Percentiles rank a stretch among this genome's conserved stretches.
Conservation (phyloP, 768 basidiomycete genomes). For the Lentinula boryana region DNA sequence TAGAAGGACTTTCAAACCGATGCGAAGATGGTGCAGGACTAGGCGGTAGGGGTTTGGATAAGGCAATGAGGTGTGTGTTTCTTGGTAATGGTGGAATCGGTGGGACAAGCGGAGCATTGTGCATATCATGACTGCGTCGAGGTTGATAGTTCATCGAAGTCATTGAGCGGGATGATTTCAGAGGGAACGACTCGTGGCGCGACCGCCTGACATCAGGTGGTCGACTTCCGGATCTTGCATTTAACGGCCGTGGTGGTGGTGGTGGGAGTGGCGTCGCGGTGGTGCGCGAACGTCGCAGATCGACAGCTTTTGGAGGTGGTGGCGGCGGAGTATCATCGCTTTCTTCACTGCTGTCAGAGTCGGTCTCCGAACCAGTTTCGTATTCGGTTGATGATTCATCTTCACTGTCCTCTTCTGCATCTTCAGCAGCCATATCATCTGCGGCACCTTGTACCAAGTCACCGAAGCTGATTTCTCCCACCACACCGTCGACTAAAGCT, state of each 20-base stretch:
- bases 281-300: constrained; percentile 22
- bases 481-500: constrained; percentile 73
- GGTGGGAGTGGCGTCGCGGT: constrained; percentile 38
- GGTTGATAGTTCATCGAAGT: constrained; percentile 28
- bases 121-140: constrained; percentile 13
- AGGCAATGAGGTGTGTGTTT: constrained; percentile 18
- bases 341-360: background rate
- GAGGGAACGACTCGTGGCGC: constrained; percentile 12
- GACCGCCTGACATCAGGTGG: constrained; percentile 4
- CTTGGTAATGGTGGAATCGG: constrained; percentile 18
- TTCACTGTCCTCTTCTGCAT: constrained; percentile 42
- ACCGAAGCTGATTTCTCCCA: constrained; percentile 77
- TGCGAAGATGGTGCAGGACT: constrained; percentile 9
- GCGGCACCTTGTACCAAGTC: constrained; percentile 75
- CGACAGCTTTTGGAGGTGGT: constrained; percentile 5
- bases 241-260: constrained; percentile 39
- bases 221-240: constrained; percentile 14
- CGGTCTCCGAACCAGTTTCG: background rate
- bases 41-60: constrained; percentile 38
- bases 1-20: background rate
- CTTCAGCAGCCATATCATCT: constrained; percentile 75
- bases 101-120: constrained; percentile 30
- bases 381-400: constrained; percentile 4
- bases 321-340: constrained; percentile 5
- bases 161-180: constrained; percentile 3